Base-by-base conservation (phyloP, 73 alveolate species). In the Effrenium voratum region DNA sequence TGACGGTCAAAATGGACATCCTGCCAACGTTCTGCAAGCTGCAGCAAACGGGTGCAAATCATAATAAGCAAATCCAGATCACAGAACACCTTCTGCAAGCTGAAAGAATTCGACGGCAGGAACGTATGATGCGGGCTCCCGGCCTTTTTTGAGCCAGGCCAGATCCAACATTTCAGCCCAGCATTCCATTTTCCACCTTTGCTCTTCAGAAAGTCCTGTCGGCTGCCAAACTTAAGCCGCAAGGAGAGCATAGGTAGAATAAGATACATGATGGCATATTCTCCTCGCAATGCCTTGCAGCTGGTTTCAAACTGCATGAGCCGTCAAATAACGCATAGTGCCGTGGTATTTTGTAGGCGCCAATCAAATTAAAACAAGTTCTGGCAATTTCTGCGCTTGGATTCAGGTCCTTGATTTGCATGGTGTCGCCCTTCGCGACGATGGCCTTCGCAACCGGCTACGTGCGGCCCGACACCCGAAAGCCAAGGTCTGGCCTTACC, bases 121-220 rank as follows among this genome's bases (percentile, higher is more conserved):
- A n/a, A n/a, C n/a, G n/a, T n/a, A n/a, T n/a, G n/a, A n/a, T n/a
- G n/a, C n/a, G n/a, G 34, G 19, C 63, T 19, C 38, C 76, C 10
- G 32, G 97, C 97, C 97, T 90, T 90, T n/a, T 90, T 90, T 72
- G 88, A 66, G 41, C 97, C 97, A 13, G 97, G 97, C 22, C 66
- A 90, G n/a, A 90, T 49, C 97, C 97, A 90, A 6, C 88, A 90
- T 87, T 90, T 90, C 55, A 90, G 97, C 34, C 87, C 87, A 34
- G 45, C 57, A 47, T 70, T 90, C 97, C 97, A 90, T 57, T 46
- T 90, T 44, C 97, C 97, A 28, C 97, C 97, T n/a, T 90, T 90
- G 30, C 52, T 30, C 76, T 90, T 90, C 97, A 90, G 55, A n/a
- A 90, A 41, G 87, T 90, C 97, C 97, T 90, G 73, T 15, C 60